Evolutionary conservation across 2,329 filamentous ascomycete genomes (phyloP), one percentile per base, ranked within the genome.

Genomic region (Botryosphaeria agaves): DNA sequence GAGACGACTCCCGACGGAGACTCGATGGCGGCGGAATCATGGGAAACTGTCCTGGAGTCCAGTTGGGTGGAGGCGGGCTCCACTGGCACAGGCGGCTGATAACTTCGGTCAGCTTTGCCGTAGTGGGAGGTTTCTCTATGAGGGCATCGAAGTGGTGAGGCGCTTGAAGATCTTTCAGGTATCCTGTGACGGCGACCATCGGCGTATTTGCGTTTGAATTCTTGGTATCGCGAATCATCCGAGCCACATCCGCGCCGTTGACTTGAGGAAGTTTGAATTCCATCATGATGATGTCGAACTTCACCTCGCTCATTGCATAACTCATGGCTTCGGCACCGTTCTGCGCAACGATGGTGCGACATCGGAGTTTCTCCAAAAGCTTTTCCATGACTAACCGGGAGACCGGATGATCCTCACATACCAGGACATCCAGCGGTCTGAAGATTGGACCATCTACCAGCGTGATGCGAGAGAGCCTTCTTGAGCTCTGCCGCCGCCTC

Each of bases 321-420:
- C 87, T 74, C 44, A 93, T 77, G 7, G 87, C 89, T 48, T 98
- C 89, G 0, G 82, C 76, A 1, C 89, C 89, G 42, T 85, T 93
- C 3, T 76, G 69, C 4, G 89, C 87, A 3, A 82, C 84, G 44
- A 98, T 89, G 6, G 87, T 94, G 25, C 89, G 80, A 46, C 89
- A 98, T 20, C 83, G 78, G 20, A 95, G 62, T 56, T 95, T 98
- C 52, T 98, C 89, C 31, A 98, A 66, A 5, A 98, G 61, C 44
- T 92, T 89, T 49, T 98, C 89, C 87, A 98, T 95, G n/a, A 98
- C 87, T 61, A 98, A 75, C 14, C 87, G 72, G 5, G 89, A 93
- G 3, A 98, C 87, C 0, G 89, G 89, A 50, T 98, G 89, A 45
- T 98, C 89, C 56, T 98, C 89, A 49, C 89, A 95, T 30, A 98